Base-by-base conservation (phyloP, 495 filamentous ascomycete genomes). In the Xylaria telfairii region DNA sequence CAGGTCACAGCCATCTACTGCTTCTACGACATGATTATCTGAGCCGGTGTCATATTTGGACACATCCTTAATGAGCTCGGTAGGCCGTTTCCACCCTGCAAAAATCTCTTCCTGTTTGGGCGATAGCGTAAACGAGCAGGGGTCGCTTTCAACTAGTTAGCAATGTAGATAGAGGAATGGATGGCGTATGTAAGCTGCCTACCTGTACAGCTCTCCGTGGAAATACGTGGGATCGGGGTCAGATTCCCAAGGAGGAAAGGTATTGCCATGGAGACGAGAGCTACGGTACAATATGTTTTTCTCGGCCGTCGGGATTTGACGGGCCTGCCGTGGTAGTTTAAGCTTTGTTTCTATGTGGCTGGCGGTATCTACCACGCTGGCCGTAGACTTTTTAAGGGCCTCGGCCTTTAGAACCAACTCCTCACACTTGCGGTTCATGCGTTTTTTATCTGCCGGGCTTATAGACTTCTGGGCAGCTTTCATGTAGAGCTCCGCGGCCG, bases 181-280 rank as follows among this genome's bases (percentile, higher is more conserved):
- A 30, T 59, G 34, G 21, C 21, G 54, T 9, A 28, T 42, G 67
- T 61, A 37, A 67, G 62, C 65, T 74, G 69, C 73, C 60, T 74
- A 70, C 73, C 60, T 69, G 32, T 76, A 79, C 61, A 47, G 72
- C 19, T 76, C 73, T 17, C 74, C 70, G 30, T 39, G 61, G 34
- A 74, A 76, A 57, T 76, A 77, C 42, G 70, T 62, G 1, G 71
- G 63, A 9, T 76, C 75, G 0, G 93, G 93, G 34, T 87, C 76
- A 15, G 79, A 78, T 19, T 86, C 83, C 96, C 96, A 99, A 5
- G 92, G 93, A 10, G 90, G 93, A 74, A 97, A 98, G 4, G 88
- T 83, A 71, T 88, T 91, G 9, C 92, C 92, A 76, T 97, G 92
- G 12, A 99, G 81, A 64, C 90, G 91, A 17, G 94, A 94, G 3